Evolutionary conservation across 139 green algal species (phyloP).

Genomic region (Closterium sp.): DNA sequence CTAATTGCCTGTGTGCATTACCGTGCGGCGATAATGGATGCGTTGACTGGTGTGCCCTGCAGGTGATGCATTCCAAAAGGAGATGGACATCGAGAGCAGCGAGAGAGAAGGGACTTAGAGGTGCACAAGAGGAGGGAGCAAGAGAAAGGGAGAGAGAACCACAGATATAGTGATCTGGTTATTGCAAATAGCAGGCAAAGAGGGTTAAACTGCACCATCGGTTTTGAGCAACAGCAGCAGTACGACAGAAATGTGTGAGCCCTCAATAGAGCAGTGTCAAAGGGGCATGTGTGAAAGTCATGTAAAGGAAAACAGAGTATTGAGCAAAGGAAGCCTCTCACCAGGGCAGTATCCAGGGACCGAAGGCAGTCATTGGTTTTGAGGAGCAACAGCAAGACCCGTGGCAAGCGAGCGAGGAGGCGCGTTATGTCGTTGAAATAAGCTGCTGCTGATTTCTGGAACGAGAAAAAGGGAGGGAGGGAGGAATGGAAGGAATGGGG

Average conservation of each 20-base stretch:
- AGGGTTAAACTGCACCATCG: too few species aligned
- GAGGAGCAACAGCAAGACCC: slow-evolving; percentile 84
- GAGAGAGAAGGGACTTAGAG: background rate
- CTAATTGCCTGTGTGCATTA: slow-evolving; percentile 74
- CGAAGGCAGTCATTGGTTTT: slow-evolving; percentile 96
- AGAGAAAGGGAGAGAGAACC: too few species aligned
- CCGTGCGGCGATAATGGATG: slow-evolving; percentile 78
- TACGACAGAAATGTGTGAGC: background rate
- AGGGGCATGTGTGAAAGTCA: background rate
- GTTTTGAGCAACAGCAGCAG: background rate
- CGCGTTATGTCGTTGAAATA: slow-evolving; percentile 72
- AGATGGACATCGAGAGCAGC: background rate
- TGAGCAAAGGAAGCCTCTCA: too few species aligned
- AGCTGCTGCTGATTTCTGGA: slow-evolving; percentile 62
- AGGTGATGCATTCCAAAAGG: background rate
- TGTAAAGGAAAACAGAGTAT: too few species aligned
- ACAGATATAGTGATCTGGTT: too few species aligned
- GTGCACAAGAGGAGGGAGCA: background rate
- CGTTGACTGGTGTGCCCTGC: slow-evolving; percentile 68
- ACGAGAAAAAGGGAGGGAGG: slow-evolving; percentile 1
- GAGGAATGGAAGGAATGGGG: background rate
- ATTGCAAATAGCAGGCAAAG: too few species aligned
- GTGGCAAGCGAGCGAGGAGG: slow-evolving; percentile 78
- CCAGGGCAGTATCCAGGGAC: slow-evolving; percentile 68
- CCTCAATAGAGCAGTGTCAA: background rate